Evolutionary conservation across 352 stramenopile species (phyloP).

Genomic region (Phytopythium kandeliae): DNA sequence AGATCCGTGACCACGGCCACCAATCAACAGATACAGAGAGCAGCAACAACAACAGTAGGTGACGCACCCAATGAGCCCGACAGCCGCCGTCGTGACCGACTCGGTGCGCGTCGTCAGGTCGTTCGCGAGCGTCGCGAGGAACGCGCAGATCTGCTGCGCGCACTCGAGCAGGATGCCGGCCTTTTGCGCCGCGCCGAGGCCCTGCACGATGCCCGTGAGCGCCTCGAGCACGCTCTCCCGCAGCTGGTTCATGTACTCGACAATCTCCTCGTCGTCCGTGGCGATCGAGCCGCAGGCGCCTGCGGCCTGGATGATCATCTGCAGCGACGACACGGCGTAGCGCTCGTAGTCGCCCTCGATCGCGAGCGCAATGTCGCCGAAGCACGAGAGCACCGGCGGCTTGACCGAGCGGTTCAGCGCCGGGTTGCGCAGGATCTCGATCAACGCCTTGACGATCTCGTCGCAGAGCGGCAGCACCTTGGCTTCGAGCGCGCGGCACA

Average conservation of each 20-base stretch:
- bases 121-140: slow-evolving; percentile 83
- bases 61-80: slow-evolving; percentile 85
- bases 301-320: slow-evolving; percentile 86
- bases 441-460: slow-evolving; percentile 91
- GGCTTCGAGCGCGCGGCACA: slow-evolving; percentile 90
- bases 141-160: slow-evolving; percentile 82
- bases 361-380: slow-evolving; percentile 96
- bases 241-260: slow-evolving; percentile 97
- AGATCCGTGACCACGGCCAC: slow-evolving; percentile 2
- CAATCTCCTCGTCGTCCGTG: slow-evolving; percentile 96
- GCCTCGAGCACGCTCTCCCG: slow-evolving; percentile 95
- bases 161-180: slow-evolving; percentile 79
- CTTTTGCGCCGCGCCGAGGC: slow-evolving; percentile 88
- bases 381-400: slow-evolving; percentile 94
- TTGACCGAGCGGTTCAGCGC: slow-evolving; percentile 94
- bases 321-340: slow-evolving; percentile 74
- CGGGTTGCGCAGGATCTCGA: slow-evolving; percentile 94
- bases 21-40: neutral
- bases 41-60: neutral
- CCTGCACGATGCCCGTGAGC: slow-evolving; percentile 96
- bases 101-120: slow-evolving; percentile 82
- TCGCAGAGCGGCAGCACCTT: slow-evolving; percentile 93
- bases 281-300: slow-evolving; percentile 80
- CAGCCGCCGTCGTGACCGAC: slow-evolving; percentile 88
- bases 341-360: slow-evolving; percentile 91